Conservation (phyloP, 768 basidiomycete genomes). For the Hygrocybe coccinea region DNA sequence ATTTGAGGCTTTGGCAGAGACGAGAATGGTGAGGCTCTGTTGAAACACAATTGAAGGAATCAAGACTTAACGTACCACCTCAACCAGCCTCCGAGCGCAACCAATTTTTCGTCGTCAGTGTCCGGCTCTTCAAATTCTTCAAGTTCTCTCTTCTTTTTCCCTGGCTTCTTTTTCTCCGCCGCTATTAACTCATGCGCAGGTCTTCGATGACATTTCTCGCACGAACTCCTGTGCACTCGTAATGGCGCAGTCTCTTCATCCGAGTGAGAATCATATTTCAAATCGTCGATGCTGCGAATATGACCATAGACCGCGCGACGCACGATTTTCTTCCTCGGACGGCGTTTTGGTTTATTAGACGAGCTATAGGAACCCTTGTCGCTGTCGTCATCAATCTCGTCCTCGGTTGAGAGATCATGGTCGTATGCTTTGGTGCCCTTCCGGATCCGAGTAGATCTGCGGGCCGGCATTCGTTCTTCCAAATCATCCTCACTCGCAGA, state of each 20-base stretch:
- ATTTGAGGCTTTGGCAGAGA: slow-evolving; percentile 53
- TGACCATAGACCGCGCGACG: slow-evolving; percentile 41
- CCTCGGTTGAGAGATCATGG: slow-evolving; percentile 28
- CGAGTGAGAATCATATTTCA: slow-evolving; percentile 45
- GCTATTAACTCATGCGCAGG: slow-evolving; percentile 55
- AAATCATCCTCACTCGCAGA: slow-evolving; percentile 24
- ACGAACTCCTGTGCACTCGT: slow-evolving; percentile 55
- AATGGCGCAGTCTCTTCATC: slow-evolving; percentile 55
- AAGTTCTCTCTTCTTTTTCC: slow-evolving; percentile 37
- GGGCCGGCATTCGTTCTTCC: slow-evolving; percentile 21
- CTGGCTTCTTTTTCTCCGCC: slow-evolving; percentile 32
- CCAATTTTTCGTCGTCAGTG: slow-evolving; percentile 49
- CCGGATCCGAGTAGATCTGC: slow-evolving; percentile 48
- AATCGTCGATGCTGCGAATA: slow-evolving; percentile 38
- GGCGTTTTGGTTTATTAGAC: slow-evolving; percentile 8
- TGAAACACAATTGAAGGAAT: background rate
- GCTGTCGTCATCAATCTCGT: slow-evolving; percentile 29
- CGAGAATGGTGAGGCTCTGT: slow-evolving; percentile 9
- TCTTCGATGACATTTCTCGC: slow-evolving; percentile 64
- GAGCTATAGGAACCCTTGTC: slow-evolving; percentile 11
- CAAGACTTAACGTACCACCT: slow-evolving; percentile 56
- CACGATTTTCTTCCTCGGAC: slow-evolving; percentile 12
- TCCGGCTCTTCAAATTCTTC: slow-evolving; percentile 52
- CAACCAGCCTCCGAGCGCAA: slow-evolving; percentile 72
- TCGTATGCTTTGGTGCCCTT: slow-evolving; percentile 36